Evolutionary conservation across 306 rosid genomes (phyloP).

Genomic region (Quercus alba): DNA sequence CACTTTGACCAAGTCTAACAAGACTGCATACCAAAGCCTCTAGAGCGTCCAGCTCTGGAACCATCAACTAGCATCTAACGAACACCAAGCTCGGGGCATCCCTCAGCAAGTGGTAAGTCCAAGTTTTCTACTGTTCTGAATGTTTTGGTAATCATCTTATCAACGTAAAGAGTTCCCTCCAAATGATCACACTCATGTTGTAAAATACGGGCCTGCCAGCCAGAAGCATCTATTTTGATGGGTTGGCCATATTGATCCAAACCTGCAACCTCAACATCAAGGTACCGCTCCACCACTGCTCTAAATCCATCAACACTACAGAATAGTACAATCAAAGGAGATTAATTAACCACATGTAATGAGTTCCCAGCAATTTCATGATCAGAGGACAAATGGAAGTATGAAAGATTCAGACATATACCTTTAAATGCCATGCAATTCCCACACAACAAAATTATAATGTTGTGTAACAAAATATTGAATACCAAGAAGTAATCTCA

Average conservation of each 20-base stretch:
- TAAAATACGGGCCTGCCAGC: conserved; percentile 93
- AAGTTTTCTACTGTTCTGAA: conserved; percentile 73
- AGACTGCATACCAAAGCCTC: neutral
- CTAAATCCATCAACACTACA: conserved; percentile 84
- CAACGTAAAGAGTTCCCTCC: conserved; percentile 83
- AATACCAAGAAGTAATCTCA: neutral
- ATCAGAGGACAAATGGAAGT: neutral
- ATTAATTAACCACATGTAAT: neutral
- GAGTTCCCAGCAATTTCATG: neutral
- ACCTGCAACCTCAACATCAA: conserved; percentile 80
- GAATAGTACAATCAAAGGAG: conserved; percentile 9
- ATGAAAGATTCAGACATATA: neutral
- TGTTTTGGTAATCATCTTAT: conserved; percentile 80
- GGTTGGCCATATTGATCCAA: conserved; percentile 72
- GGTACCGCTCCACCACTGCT: conserved; percentile 77
- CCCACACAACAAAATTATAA: neutral
- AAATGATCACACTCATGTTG: conserved; percentile 95
- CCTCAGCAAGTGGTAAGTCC: conserved; percentile 74
- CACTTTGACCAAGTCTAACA: neutral
- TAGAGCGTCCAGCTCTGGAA: neutral
- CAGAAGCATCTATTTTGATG: conserved; percentile 63
- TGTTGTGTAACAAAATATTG: neutral
- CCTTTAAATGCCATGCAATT: neutral
- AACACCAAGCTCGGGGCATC: conserved; percentile 76
- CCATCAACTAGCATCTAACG: conserved; percentile 20